Base-by-base conservation (phyloP, 2,329 filamentous ascomycete species). In the Bipolaris zeicola region DNA sequence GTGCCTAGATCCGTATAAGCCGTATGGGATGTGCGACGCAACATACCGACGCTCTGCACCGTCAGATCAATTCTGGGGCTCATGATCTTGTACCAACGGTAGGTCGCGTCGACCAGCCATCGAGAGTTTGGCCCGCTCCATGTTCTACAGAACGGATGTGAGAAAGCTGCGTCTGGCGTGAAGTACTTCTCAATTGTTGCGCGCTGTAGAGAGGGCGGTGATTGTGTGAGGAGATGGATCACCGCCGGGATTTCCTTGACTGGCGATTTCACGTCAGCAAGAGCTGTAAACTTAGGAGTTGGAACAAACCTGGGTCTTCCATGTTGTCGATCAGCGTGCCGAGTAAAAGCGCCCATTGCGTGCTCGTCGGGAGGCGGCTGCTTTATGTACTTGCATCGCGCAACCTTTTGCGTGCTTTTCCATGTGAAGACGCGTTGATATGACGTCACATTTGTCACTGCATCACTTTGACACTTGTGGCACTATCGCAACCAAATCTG, bases 61-160 rank as follows among this genome's bases (percentile, higher is more conserved):
- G 83, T 78, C 11, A 94, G 77, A 41, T 87, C 82, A 62, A 95
- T 90, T 16, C 81, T 79, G 0, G 92, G 92, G 59, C 87, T 91
- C 70, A 96, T 80, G 62, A 94, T 89, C 69, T 92, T 91, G 76
- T 96, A 94, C 90, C 73, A 77, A 6, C 72, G 69, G 48, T 91
- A 96, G 54, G 96, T 88, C 64, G 83, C 81, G 45, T 84, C 78
- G 16, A 96, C 81, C 5, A 90, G 71, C 77, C 82, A 86, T 41
- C 90, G 82, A 8, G 89, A 93, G 61, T 88, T 85, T 10, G 78
- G 68, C 63, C 82, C 85, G 58, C 75, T 80, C 41, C 80, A 80
- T 2, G 91, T 90, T 11, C 86, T 84, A 68, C 89, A 92, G 73
- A 94, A 89, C 0, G 91, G 91, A 64, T 96, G 91, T 3, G 84